A percentile compares a stretch with the other conserved stretches of the same genome.
These are phyloP conservation scores for Nicotiana undulata DNA, from an alignment of 257 asterid genomes.

Conservation along the genomic window DNA sequence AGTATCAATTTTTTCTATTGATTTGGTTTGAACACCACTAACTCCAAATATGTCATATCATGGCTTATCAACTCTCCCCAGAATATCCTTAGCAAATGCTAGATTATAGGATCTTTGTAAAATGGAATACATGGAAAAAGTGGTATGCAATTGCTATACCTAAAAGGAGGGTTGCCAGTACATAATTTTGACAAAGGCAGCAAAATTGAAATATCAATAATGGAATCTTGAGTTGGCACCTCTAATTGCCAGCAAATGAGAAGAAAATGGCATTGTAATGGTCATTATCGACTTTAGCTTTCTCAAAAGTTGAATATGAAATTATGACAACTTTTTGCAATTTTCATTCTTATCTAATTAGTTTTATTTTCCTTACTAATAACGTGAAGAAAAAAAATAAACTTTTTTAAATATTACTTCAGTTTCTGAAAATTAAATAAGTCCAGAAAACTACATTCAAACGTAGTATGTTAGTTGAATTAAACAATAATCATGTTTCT, in stretches of 20 bases:
- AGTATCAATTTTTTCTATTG: too few species aligned
- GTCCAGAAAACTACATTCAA: not conserved
- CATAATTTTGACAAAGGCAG: not conserved
- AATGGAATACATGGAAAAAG: too few species aligned
- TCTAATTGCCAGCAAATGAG: not conserved
- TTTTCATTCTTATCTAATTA: not conserved
- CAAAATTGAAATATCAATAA: not conserved
- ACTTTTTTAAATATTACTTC: too few species aligned
- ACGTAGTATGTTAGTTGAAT: not conserved
- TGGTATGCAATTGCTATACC: not conserved
- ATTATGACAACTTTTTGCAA: not conserved
- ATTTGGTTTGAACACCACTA: too few species aligned
- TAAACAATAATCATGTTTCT: too few species aligned
- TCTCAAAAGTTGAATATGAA: not conserved
- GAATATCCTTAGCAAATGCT: too few species aligned
- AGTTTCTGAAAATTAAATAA: too few species aligned
- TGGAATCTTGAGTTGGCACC: slow-evolving; percentile 5
- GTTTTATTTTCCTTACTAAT: not conserved
- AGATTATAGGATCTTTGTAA: too few species aligned
- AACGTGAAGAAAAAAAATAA: not conserved
- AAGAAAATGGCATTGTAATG: not conserved
- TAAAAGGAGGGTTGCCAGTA: not conserved
- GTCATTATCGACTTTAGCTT: slow-evolving; percentile 1
- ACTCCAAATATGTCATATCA: too few species aligned
- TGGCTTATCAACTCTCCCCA: too few species aligned